These are phyloP conservation scores for Leccinum angustisporum DNA, from an alignment of 1,284 basidiomycete species.

Conservation along the genomic window DNA sequence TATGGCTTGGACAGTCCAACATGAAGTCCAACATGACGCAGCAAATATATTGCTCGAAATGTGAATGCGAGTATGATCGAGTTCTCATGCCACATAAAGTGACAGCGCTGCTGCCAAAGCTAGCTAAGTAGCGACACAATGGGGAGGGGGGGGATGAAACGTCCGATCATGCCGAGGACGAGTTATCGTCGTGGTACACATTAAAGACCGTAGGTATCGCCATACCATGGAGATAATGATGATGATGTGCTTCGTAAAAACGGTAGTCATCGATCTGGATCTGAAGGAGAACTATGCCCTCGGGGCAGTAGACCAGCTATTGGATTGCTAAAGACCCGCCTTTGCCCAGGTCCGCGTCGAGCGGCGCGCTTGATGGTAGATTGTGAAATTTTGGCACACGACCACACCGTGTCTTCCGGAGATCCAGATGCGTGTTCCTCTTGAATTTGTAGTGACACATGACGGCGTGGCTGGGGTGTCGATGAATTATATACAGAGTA, in stretches of 20 bases:
- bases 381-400: slow-evolving; percentile 34
- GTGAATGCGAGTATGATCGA: slow-evolving; percentile 2
- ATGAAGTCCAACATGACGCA: no score
- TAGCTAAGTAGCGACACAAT: slow-evolving; percentile 21
- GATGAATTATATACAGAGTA: slow-evolving; percentile 5
- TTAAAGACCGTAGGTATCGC: slow-evolving; percentile 16
- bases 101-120: slow-evolving; percentile 21
- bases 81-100: not conserved
- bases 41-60: not conserved
- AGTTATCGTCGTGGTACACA: slow-evolving; percentile 9
- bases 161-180: slow-evolving; percentile 6
- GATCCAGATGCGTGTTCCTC: slow-evolving; percentile 7
- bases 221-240: slow-evolving; percentile 1
- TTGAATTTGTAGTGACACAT: slow-evolving; percentile 9
- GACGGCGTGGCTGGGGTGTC: slow-evolving; percentile 16
- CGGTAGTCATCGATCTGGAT: not conserved
- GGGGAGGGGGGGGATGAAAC: slow-evolving; percentile 1
- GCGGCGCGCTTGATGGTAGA: slow-evolving; percentile 27
- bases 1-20: not conserved
- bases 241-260: slow-evolving; percentile 10
- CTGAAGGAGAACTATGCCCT: not conserved
- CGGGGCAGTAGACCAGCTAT: slow-evolving; percentile 16
- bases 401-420: slow-evolving; percentile 23
- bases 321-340: slow-evolving; percentile 29
- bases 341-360: slow-evolving; percentile 22